A percentile compares a stretch with the other conserved stretches of the same genome.
These are phyloP conservation scores for Chamaenerion angustifolium DNA, from an alignment of 345 rosid species.

Conservation along the genomic window DNA sequence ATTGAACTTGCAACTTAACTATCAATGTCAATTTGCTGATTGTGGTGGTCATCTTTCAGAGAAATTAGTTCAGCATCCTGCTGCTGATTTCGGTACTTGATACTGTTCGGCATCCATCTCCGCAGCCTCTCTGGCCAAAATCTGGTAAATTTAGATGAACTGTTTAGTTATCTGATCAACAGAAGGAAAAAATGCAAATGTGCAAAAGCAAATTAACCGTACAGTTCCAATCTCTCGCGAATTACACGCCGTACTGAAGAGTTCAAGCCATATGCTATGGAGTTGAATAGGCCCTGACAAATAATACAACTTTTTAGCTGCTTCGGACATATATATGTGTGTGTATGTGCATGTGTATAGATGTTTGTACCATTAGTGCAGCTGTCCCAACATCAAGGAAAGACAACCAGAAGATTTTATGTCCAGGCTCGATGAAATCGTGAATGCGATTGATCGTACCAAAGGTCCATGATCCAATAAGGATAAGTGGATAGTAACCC, in stretches of 20 bases:
- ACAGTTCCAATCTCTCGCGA: slow-evolving; percentile 73
- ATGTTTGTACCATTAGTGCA: slow-evolving; percentile 61
- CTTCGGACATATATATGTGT: background rate
- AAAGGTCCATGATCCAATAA: slow-evolving; percentile 94
- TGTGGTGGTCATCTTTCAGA: slow-evolving; percentile 50
- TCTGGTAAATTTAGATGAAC: slow-evolving; percentile 20
- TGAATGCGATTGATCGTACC: slow-evolving; percentile 78
- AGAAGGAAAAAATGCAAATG: background rate
- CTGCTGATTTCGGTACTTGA: slow-evolving; percentile 31
- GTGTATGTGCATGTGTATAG: background rate
- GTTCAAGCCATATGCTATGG: slow-evolving; percentile 91
- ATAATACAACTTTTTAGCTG: background rate
- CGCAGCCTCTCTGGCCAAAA: slow-evolving; percentile 60
- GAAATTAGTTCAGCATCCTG: slow-evolving; percentile 66
- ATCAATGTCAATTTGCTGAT: slow-evolving; percentile 13
- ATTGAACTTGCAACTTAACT: too few relatives aligned
- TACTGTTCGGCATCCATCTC: slow-evolving; percentile 45
- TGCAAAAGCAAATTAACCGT: slow-evolving; percentile 16
- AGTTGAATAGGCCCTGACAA: slow-evolving; percentile 74
- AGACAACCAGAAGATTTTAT: slow-evolving; percentile 80
- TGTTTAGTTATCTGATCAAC: background rate
- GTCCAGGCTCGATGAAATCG: slow-evolving; percentile 74
- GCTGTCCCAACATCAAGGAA: slow-evolving; percentile 89
- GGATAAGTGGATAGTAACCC: slow-evolving; percentile 94
- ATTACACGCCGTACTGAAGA: slow-evolving; percentile 81